A percentile compares a stretch with the other conserved stretches of the same genome.
Conservation (phyloP, 495 filamentous ascomycete species). For the Penicillium argentinense region DNA sequence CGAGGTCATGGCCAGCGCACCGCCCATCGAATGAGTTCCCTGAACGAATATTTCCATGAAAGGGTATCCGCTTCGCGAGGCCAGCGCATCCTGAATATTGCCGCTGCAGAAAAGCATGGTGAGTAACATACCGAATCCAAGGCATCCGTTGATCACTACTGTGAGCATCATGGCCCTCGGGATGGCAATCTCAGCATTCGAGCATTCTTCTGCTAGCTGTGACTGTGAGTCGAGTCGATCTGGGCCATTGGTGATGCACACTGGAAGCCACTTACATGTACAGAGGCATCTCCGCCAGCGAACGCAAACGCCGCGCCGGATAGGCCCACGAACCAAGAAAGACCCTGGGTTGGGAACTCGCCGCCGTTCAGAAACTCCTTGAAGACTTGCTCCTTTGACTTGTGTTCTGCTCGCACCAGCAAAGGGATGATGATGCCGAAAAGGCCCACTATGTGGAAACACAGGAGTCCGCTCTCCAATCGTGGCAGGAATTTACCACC, state of each 20-base stretch:
- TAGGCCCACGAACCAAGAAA: slow-evolving; percentile 47
- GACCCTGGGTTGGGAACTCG: slow-evolving; percentile 38
- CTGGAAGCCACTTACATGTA: slow-evolving; percentile 35
- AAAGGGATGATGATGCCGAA: slow-evolving; percentile 45
- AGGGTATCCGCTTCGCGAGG: slow-evolving; percentile 40
- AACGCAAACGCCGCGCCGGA: slow-evolving; percentile 43
- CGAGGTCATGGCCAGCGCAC: slow-evolving; percentile 43
- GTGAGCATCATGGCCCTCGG: slow-evolving; percentile 48
- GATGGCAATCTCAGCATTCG: slow-evolving; percentile 43
- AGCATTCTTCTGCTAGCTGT: slow-evolving; percentile 57
- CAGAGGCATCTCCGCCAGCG: slow-evolving; percentile 38
- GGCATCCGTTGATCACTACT: slow-evolving; percentile 46
- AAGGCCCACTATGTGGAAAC: slow-evolving; percentile 49
- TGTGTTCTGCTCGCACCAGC: slow-evolving; percentile 34
- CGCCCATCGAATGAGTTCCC: slow-evolving; percentile 38
- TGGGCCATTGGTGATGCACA: not conserved
- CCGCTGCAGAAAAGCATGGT: slow-evolving; percentile 49
- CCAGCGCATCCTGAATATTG: slow-evolving; percentile 39
- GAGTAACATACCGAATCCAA: slow-evolving; percentile 52
- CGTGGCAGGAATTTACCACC: slow-evolving; percentile 40
- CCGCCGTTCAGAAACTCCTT: slow-evolving; percentile 32
- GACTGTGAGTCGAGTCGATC: not conserved
- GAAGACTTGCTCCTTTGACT: slow-evolving; percentile 44
- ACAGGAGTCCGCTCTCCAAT: slow-evolving; percentile 46
- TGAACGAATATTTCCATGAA: slow-evolving; percentile 54